Percentiles rank a stretch among this genome's conserved stretches.
These are phyloP conservation scores for Pezicula neosporulosa DNA, from an alignment of 2,329 filamentous ascomycete genomes.

Conservation along the genomic window DNA sequence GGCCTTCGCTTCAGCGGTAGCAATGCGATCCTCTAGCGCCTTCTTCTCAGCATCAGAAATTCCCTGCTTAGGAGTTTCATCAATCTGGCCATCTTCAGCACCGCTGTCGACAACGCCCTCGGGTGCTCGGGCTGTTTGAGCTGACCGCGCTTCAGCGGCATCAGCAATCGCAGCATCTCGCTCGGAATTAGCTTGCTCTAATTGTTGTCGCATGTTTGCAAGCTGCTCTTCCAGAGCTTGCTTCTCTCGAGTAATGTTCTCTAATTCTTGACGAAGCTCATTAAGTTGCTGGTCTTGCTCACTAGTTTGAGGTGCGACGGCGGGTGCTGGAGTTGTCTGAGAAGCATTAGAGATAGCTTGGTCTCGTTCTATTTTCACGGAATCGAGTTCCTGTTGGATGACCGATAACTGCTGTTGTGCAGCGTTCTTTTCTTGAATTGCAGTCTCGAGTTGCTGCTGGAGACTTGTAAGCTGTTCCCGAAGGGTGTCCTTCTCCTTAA, in stretches of 20 bases:
- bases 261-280: constrained; percentile 57
- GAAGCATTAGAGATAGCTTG: constrained; percentile 28
- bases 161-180: constrained; percentile 47
- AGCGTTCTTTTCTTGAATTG: constrained; percentile 31
- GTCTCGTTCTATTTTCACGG: constrained; percentile 41
- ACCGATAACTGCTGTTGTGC: constrained; percentile 30
- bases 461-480: constrained; percentile 31
- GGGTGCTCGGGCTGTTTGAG: constrained; percentile 23
- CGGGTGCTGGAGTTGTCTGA: constrained; percentile 32
- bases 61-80: constrained; percentile 31
- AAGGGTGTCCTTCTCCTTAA: constrained; percentile 38
- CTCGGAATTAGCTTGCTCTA: constrained; percentile 60
- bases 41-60: constrained; percentile 57
- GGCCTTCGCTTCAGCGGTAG: constrained; percentile 57
- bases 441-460: constrained; percentile 45
- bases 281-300: constrained; percentile 46
- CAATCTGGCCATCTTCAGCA: constrained; percentile 54
- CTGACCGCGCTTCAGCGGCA: constrained; percentile 40
- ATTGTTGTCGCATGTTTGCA: constrained; percentile 48
- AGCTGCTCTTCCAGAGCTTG: constrained; percentile 63
- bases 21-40: constrained; percentile 58
- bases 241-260: constrained; percentile 64
- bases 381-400: constrained; percentile 37
- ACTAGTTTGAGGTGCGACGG: constrained; percentile 49
- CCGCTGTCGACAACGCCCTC: constrained; percentile 39